Percentiles rank a stretch among this genome's conserved stretches.
phyloP scores from a whole-genome alignment of 495 filamentous ascomycete genomes.

The Talaromyces thailandensis region DNA sequence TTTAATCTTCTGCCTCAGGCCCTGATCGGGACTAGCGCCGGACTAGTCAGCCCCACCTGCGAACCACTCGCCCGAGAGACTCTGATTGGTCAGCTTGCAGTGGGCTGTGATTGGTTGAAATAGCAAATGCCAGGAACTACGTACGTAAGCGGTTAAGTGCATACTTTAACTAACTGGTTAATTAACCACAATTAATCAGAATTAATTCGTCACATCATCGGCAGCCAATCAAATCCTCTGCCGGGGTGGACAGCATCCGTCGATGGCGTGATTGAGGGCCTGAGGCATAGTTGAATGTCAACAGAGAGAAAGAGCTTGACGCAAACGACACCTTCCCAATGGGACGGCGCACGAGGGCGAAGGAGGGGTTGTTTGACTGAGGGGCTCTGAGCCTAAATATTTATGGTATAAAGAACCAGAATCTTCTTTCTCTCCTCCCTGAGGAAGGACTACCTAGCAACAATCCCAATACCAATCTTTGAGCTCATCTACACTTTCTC shows the following conservation, averaged over 20 bases:
- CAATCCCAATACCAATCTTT: slow-evolving; percentile 8
- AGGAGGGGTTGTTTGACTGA: background rate
- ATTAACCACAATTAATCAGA: too few relatives aligned
- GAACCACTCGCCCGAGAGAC: background rate
- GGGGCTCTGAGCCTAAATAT: background rate
- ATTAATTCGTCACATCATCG: background rate
- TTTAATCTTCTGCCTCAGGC: background rate
- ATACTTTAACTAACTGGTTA: too few relatives aligned
- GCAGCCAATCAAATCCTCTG: slow-evolving; percentile 21
- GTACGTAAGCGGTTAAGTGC: too few relatives aligned
- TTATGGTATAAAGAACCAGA: background rate
- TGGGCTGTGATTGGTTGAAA: background rate
- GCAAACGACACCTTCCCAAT: background rate
- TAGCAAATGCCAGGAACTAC: background rate
- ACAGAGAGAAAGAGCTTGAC: background rate
- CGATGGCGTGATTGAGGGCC: slow-evolving; percentile 35
- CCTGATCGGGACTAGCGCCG: background rate
- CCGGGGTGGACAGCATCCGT: slow-evolving; percentile 17
- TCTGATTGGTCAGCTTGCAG: background rate
- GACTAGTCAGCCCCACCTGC: background rate
- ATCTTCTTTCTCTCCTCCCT: background rate
- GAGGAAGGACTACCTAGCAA: too few relatives aligned
- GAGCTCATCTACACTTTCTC: slow-evolving; percentile 3
- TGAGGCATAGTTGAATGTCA: slow-evolving; percentile 5
- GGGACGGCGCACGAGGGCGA: slow-evolving; percentile 7